A percentile compares a stretch with the other conserved stretches of the same genome.
These are phyloP conservation scores for Alternaria metachromatica DNA, from an alignment of 2,329 filamentous ascomycete genomes.

Conservation along the genomic window DNA sequence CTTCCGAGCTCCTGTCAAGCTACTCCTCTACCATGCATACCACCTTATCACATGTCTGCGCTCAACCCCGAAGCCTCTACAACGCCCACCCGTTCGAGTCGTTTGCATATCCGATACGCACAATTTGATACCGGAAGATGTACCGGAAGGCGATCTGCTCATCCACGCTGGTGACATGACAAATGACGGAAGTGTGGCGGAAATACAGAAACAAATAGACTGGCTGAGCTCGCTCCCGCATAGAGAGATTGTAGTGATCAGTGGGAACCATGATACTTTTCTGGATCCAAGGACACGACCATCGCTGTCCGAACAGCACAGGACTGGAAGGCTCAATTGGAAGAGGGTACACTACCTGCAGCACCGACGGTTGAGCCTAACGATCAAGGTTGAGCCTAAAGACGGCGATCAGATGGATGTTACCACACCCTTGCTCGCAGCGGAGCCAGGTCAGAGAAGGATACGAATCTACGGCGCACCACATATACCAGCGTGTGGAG, in stretches of 20 bases:
- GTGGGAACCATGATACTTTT: slow-evolving; percentile 89
- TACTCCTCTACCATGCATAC: slow-evolving; percentile 68
- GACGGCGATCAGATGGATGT: slow-evolving; percentile 7
- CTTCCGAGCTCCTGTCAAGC: slow-evolving; percentile 70
- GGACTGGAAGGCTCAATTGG: slow-evolving; percentile 66
- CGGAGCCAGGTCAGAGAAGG: slow-evolving; percentile 50
- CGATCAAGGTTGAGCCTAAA: slow-evolving; percentile 46
- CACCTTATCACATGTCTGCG: slow-evolving; percentile 70
- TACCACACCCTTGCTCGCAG: slow-evolving; percentile 30
- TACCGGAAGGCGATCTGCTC: slow-evolving; percentile 82
- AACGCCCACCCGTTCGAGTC: slow-evolving; percentile 68
- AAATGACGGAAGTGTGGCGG: slow-evolving; percentile 71
- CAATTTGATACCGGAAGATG: slow-evolving; percentile 61
- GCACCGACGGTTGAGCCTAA: slow-evolving; percentile 68
- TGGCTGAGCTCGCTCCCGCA: slow-evolving; percentile 81
- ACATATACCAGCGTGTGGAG: slow-evolving; percentile 77
- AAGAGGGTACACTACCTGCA: slow-evolving; percentile 77
- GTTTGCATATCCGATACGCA: slow-evolving; percentile 95
- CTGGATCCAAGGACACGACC: slow-evolving; percentile 72
- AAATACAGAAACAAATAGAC: slow-evolving; percentile 83
- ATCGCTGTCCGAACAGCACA: slow-evolving; percentile 59
- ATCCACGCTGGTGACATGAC: slow-evolving; percentile 90
- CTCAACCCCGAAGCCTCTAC: slow-evolving; percentile 66
- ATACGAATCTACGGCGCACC: slow-evolving; percentile 81
- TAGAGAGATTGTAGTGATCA: slow-evolving; percentile 78